Evolutionary conservation across 2,329 filamentous ascomycete species (phyloP).

Genomic region (Apiospora aurea): DNA sequence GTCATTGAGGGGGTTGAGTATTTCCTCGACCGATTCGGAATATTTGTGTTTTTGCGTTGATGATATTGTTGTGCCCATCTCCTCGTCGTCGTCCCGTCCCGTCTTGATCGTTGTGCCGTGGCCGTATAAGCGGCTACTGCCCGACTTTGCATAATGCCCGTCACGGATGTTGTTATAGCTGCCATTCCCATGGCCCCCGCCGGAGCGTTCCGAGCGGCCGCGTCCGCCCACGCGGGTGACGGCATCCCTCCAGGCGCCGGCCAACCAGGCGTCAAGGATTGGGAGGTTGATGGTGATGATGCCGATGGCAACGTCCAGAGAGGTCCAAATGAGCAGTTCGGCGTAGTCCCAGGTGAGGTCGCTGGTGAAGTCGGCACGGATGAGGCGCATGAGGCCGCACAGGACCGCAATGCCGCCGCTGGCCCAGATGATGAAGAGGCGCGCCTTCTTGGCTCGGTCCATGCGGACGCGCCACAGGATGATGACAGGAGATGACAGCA

Average conservation of each 20-base stretch:
- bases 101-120: constrained; percentile 17
- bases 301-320: constrained; percentile 43
- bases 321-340: constrained; percentile 40
- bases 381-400: constrained; percentile 40
- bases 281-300: constrained; percentile 44
- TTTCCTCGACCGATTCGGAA: constrained; percentile 27
- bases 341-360: constrained; percentile 39
- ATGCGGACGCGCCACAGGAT: constrained; percentile 45
- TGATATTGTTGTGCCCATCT: not conserved
- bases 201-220: constrained; percentile 24
- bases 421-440: constrained; percentile 43
- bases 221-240: constrained; percentile 25
- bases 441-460: constrained; percentile 38
- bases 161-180: not conserved
- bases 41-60: constrained; percentile 16
- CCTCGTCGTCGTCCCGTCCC: not conserved
- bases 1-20: constrained; percentile 1
- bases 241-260: constrained; percentile 32
- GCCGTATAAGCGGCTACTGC: constrained; percentile 4
- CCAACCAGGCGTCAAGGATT: constrained; percentile 40
- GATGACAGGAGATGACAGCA: constrained; percentile 44
- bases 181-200: not conserved
- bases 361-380: constrained; percentile 32
- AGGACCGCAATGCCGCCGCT: constrained; percentile 42
- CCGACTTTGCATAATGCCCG: not conserved